phyloP scores from a whole-genome alignment of 805 yeast species.

The Debaryomyces castellii region DNA sequence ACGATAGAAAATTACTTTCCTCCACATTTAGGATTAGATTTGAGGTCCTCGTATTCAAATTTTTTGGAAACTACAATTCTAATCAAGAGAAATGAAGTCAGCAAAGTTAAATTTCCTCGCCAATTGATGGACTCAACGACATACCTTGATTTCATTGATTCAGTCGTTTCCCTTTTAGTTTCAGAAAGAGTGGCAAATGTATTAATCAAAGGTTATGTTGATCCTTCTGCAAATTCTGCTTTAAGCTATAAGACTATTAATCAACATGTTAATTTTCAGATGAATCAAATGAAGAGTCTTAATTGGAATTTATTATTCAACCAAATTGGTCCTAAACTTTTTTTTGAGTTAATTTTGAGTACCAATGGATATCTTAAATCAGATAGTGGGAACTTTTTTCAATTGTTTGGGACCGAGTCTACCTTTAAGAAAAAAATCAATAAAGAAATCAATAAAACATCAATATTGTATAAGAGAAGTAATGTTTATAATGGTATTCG shows the following conservation, averaged over 20 bases:
- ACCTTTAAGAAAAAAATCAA: background rate
- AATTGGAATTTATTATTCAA: conserved; percentile 44
- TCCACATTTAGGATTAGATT: background rate
- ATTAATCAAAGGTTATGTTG: conserved; percentile 43
- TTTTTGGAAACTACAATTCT: conserved; percentile 3
- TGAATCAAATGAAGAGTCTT: conserved; percentile 39
- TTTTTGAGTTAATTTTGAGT: conserved; percentile 39
- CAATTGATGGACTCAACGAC: conserved; percentile 14
- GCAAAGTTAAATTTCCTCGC: background rate
- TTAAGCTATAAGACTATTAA: conserved; percentile 34
- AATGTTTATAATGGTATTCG: background rate
- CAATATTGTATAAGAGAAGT: conserved; percentile 22
- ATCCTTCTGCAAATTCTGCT: conserved; percentile 27
- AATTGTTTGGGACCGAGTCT: conserved; percentile 23
- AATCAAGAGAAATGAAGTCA: background rate
- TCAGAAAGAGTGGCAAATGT: conserved; percentile 32
- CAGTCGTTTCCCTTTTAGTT: conserved; percentile 32
- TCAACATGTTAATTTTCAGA: conserved; percentile 28
- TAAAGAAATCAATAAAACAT: conserved; percentile 10
- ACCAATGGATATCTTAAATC: conserved; percentile 25
- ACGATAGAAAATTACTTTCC: background rate
- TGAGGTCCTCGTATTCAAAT: background rate
- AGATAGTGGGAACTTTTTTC: conserved; percentile 13
- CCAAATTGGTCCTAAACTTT: conserved; percentile 38
- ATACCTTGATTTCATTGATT: conserved; percentile 39